Evolutionary conservation across 257 asterid species (phyloP).

Genomic region (Solanum chaucha): DNA sequence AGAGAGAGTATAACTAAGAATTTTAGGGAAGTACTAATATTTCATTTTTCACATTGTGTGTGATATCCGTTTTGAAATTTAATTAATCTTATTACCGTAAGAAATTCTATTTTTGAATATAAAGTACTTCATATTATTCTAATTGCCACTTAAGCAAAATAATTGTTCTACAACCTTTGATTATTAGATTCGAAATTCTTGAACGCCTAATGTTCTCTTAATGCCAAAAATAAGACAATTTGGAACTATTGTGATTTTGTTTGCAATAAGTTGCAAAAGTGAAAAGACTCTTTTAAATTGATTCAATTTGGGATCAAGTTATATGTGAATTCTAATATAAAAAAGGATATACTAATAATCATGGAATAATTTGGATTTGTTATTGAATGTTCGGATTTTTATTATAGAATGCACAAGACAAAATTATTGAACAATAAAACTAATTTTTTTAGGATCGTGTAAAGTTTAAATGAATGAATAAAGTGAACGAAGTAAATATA

Average conservation of each 20-base stretch:
- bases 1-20: too few relatives aligned
- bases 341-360: background rate
- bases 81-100: background rate
- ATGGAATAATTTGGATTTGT: background rate
- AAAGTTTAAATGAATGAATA: background rate
- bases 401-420: background rate
- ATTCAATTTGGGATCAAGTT: background rate
- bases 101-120: background rate
- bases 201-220: background rate
- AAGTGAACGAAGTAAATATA: too few relatives aligned
- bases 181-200: background rate
- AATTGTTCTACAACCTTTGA: background rate
- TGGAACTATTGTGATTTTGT: background rate
- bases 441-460: background rate
- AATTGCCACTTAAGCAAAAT: too few relatives aligned
- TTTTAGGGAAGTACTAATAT: background rate
- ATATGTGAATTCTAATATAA: background rate
- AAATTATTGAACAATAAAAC: background rate
- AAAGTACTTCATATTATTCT: background rate
- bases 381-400: background rate
- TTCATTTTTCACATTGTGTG: background rate
- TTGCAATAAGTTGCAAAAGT: background rate
- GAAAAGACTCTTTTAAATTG: background rate
- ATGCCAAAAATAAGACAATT: background rate
- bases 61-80: background rate